These are phyloP conservation scores for Terana coerulea DNA, from an alignment of 768 basidiomycete genomes.

Conservation along the genomic window DNA sequence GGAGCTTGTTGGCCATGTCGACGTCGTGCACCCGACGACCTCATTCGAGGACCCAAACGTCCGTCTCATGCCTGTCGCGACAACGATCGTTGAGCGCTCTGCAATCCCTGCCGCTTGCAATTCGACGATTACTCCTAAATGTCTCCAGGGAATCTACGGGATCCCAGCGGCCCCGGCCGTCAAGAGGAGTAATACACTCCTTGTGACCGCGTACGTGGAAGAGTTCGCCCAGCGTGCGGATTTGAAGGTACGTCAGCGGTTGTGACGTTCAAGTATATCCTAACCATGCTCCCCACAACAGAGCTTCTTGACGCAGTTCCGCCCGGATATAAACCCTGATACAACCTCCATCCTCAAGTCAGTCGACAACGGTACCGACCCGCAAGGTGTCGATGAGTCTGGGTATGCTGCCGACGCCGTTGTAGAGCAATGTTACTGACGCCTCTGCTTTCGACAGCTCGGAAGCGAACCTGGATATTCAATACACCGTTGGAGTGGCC, in stretches of 20 bases:
- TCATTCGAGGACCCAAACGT: neutral
- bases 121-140: conserved; percentile 20
- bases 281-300: conserved; percentile 36
- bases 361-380: conserved; percentile 31
- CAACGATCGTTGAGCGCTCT: conserved; percentile 1
- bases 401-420: no score
- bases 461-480: no score
- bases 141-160: conserved; percentile 21
- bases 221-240: conserved; percentile 20
- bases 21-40: conserved; percentile 23
- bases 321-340: conserved; percentile 37
- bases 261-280: neutral
- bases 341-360: conserved; percentile 20
- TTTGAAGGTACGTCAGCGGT: conserved; percentile 7
- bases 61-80: conserved; percentile 11
- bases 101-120: neutral
- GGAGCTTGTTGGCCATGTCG: conserved; percentile 30
- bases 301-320: conserved; percentile 48
- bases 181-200: conserved; percentile 14
- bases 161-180: conserved; percentile 18
- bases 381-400: conserved; percentile 47
- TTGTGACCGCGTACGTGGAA: conserved; percentile 16
- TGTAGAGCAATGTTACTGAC: no score
- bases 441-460: no score
- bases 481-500: conserved; percentile 25